These are phyloP conservation scores for Pythium pectinolyticum DNA, from an alignment of 352 stramenopile genomes.

Conservation along the genomic window DNA sequence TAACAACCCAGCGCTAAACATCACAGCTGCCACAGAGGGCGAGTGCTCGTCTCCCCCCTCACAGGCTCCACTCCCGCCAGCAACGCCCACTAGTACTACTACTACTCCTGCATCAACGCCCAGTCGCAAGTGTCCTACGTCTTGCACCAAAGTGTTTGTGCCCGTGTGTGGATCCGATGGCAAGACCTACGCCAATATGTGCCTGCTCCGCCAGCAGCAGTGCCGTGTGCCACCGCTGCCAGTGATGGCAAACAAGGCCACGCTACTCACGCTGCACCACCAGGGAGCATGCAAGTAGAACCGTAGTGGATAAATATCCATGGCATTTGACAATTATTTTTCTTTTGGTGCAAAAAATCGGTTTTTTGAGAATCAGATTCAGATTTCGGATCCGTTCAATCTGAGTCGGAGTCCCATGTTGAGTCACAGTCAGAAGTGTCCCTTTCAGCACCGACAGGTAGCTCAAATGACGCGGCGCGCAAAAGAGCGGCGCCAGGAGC, in stretches of 20 bases:
- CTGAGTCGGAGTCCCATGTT: conserved; percentile 10
- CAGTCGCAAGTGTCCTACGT: not conserved
- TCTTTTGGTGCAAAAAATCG: too few species aligned
- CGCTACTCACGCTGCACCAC: too few species aligned
- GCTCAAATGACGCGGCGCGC: conserved; percentile 84
- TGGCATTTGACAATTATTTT: too few species aligned
- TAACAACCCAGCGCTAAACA: conserved; percentile 27
- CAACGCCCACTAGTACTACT: not conserved
- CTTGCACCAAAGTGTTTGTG: conserved; percentile 11
- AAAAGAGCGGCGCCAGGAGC: conserved; percentile 69
- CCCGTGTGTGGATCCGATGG: conserved; percentile 24
- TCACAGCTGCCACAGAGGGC: conserved; percentile 21
- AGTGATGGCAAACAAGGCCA: not conserved
- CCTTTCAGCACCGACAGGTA: too few species aligned
- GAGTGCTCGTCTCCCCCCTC: conserved; percentile 20
- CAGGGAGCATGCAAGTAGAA: too few species aligned
- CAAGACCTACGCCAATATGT: conserved; percentile 26
- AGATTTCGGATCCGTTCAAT: too few species aligned
- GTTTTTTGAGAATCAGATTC: too few species aligned
- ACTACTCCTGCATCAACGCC: not conserved
- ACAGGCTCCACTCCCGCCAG: not conserved
- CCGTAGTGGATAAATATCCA: too few species aligned
- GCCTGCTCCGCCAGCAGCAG: conserved; percentile 10
- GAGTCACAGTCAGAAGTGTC: too few species aligned
- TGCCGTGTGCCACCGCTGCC: conserved; percentile 13